Conservation (phyloP, 1,284 basidiomycete species). For the Calocybe gambosa region DNA sequence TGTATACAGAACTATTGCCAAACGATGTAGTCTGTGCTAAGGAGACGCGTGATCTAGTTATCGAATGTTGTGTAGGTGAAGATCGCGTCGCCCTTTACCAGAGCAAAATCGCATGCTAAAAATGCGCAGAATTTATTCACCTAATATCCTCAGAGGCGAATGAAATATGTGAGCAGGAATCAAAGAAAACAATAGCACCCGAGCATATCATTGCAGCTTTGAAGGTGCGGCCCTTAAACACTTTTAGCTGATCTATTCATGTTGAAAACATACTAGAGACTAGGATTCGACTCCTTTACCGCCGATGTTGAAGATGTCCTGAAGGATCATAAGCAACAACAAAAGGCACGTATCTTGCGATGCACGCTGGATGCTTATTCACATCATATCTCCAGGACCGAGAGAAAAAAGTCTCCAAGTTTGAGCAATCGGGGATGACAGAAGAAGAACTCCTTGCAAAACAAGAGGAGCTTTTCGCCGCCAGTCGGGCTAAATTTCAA, state of each 20-base stretch:
- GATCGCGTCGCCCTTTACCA: constrained; percentile 17
- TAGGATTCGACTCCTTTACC: constrained; percentile 87
- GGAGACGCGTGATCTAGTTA: constrained; percentile 93
- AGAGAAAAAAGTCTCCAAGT: constrained; percentile 84
- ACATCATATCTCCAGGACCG: constrained; percentile 51
- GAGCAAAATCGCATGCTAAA: constrained; percentile 15
- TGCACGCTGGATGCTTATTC: not conserved
- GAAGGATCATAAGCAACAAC: constrained; percentile 92
- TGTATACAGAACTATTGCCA: constrained; percentile 74
- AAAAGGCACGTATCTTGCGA: constrained; percentile 58
- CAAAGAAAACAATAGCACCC: constrained; percentile 99
- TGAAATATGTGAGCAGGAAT: constrained; percentile 95
- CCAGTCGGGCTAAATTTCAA: constrained; percentile 73
- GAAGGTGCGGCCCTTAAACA: constrained; percentile 48
- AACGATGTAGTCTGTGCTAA: constrained; percentile 89
- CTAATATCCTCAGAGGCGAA: constrained; percentile 97
- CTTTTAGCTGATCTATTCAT: not conserved
- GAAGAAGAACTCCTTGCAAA: constrained; percentile 85
- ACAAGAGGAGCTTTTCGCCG: constrained; percentile 90
- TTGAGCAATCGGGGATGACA: constrained; percentile 86
- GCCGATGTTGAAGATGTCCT: constrained; percentile 88
- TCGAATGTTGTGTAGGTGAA: constrained; percentile 98
- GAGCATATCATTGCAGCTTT: constrained; percentile 94
- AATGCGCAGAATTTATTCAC: constrained; percentile 86
- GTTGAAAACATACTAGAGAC: constrained; percentile 41